Conservation (phyloP, 768 basidiomycete species). For the Psilocybe sp. region DNA sequence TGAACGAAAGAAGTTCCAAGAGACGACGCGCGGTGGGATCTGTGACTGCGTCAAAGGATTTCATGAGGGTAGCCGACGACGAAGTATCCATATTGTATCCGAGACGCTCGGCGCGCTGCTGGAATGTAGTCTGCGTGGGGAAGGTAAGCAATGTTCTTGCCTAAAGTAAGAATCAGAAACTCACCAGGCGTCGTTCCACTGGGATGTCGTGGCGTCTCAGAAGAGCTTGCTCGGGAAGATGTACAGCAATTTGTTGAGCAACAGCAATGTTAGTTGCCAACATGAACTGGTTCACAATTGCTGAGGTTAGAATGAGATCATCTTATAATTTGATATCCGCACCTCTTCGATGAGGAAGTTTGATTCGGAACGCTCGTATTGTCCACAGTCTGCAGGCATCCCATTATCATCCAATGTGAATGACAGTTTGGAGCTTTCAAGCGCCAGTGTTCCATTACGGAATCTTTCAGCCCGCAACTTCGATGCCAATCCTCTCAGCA, state of each 20-base stretch:
- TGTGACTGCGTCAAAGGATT: conserved; percentile 70
- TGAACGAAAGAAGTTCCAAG: conserved; percentile 81
- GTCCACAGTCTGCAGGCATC: conserved; percentile 74
- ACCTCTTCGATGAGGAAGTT: conserved; percentile 90
- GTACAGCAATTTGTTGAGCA: conserved; percentile 90
- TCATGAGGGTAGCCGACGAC: conserved; percentile 79
- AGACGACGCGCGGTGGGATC: conserved; percentile 74
- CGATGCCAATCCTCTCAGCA: conserved; percentile 65
- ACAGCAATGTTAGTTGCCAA: conserved; percentile 85
- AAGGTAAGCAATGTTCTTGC: conserved; percentile 8
- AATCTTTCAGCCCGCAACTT: conserved; percentile 72
- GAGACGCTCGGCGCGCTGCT: conserved; percentile 77
- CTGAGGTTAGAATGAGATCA: conserved; percentile 4
- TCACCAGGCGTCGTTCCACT: conserved; percentile 84
- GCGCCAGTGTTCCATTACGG: conserved; percentile 75
- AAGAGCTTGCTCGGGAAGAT: conserved; percentile 95
- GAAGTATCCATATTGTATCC: conserved; percentile 81
- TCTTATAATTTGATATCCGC: conserved; percentile 9
- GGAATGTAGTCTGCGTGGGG: conserved; percentile 62
- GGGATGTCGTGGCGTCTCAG: conserved; percentile 93
- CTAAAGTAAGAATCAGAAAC: conserved; percentile 19
- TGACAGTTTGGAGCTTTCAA: conserved; percentile 64
- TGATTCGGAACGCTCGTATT: conserved; percentile 65
- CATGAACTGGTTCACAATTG: conserved; percentile 71
- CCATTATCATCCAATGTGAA: conserved; percentile 83